A percentile compares a stretch with the other conserved stretches of the same genome.
Conservation (phyloP, 2,329 filamentous ascomycete species). For the Daldinia sp. region DNA sequence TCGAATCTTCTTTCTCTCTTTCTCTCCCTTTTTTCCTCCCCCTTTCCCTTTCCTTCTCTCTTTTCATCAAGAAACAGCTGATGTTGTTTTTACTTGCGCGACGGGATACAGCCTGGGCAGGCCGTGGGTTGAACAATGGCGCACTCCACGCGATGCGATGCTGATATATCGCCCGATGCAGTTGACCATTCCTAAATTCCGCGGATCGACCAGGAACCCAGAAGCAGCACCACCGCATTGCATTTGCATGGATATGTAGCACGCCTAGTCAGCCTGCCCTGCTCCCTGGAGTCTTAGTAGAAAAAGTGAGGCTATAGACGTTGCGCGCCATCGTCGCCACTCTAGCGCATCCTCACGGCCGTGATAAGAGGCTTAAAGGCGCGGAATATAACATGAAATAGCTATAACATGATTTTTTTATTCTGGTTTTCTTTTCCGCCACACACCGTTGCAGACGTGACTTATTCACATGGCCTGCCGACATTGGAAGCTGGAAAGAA, state of each 20-base stretch:
- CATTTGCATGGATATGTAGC: background rate
- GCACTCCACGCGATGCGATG: conserved; percentile 22
- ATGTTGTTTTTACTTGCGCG: conserved; percentile 18
- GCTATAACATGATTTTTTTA: conserved; percentile 9
- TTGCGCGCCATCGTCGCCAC: conserved; percentile 32
- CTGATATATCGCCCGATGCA: conserved; percentile 28
- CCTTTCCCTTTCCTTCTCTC: background rate
- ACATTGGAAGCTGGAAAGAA: conserved; percentile 7
- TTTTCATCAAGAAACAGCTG: conserved; percentile 21
- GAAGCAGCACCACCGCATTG: conserved; percentile 17
- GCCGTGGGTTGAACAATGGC: conserved; percentile 27
- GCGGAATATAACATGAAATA: conserved; percentile 16
- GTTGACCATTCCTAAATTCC: conserved; percentile 27
- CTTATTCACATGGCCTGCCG: conserved; percentile 32
- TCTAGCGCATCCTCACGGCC: conserved; percentile 22
- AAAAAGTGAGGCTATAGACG: conserved; percentile 17
- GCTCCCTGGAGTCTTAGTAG: conserved; percentile 17
- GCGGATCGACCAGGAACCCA: conserved; percentile 25
- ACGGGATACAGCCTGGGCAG: conserved; percentile 18
- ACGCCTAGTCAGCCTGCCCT: conserved; percentile 5
- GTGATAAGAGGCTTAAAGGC: conserved; percentile 19
- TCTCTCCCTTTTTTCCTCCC: background rate
- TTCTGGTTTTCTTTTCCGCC: background rate
- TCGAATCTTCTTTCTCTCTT: background rate
- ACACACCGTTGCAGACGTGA: conserved; percentile 19